Base-by-base conservation (phyloP, 331 rosid species). In the Cydonia oblonga region DNA sequence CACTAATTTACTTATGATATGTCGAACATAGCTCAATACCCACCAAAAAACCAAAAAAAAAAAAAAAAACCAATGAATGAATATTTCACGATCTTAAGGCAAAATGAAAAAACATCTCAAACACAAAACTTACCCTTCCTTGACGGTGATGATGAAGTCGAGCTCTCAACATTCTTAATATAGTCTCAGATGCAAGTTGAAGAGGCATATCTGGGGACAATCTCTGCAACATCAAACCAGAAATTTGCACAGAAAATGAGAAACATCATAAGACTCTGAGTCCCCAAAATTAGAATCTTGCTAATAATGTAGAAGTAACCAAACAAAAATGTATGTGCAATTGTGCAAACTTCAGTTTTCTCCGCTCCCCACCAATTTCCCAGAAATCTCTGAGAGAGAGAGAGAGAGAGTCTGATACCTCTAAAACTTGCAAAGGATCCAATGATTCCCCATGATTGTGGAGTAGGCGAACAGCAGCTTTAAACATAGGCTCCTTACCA, bases 401-500 rank as follows among this genome's bases (percentile, higher is more conserved):
- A 18, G 29, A 19, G 51, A 73, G 69, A 49, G 77, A 68, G 42
- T 52, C 38, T 67, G 77, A 64, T 86, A 95, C 99, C 97, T 91
- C 96, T 68, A 95, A 79, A 71, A 95, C 97, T 80, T 90, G 97
- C 86, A 95, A 84, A 53, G 97, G 97, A 73, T 95, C 97, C 68
- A 95, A 78, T 30, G 96, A 90, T 84, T 95, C 99, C 80, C 99
- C 99, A 79, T 91, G 97, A 82, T 95, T 95, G 79, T 95, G 99
- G 60, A 95, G 96, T 76, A 95, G 96, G 81, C 97, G 90, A 81
- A 95, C 97, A 72, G 99, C 97, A 78, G 97, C 96, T 72, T 88
- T 95, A 79, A 95, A 95, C 99, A 95, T 95, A 75, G 99, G 99
- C 72, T 95, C 97, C 82, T 91, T 95, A 51, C 96, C 99, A 75